Base-by-base conservation (phyloP, 176 grass and related monocot genomes). In the barley (Hordeum vulgare) region DNA sequence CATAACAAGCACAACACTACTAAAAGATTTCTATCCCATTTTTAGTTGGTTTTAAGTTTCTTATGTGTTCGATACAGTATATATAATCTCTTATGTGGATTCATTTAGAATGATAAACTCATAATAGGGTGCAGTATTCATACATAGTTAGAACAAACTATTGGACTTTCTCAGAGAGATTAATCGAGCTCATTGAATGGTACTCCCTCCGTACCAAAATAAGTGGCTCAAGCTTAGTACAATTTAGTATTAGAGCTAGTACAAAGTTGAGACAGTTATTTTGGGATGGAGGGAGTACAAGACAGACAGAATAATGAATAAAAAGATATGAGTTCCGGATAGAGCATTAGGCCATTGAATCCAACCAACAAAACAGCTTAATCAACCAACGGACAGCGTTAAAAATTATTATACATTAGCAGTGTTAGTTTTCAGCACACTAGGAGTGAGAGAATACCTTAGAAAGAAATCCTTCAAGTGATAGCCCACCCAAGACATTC, bases 401-500 rank as follows among this genome's bases (percentile, higher is more conserved):
- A 23, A 49, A 45, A 29, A 49, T 36, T 40, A 54, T n/a, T 51
- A 28, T 60, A 78, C 28, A 33, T 9, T 3, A 17, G 17, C 45
- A 49, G 45, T 49, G 45, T 7, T 47, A 17, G 34, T 11, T 21
- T 12, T 33, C 11, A 77, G 28, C 11, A 49, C 24, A 21, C n/a
- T 68, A 49, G 60, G 47, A 36, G 21, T 28, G 21, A 79, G 37
- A 79, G 62, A 79, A 33, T 67, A 99, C 96, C 93, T 99, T 83
- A 67, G 93, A 99, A 21, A 99, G 87, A 87, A 99, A 99, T 67
- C 96, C 96, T 92, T 99, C 85, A 75, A 96, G 87, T 81, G 96
- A 94, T 42, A 96, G 80, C 66, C 93, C 93, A 76, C 93, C 93
- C 81, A 99, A 75, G 70, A 92, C 93, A 85, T 96, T 99, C 85